A percentile compares a stretch with the other conserved stretches of the same genome.
Evolutionary conservation across 345 rosid genomes (phyloP).

Genomic region (Dipteronia dyeriana): DNA sequence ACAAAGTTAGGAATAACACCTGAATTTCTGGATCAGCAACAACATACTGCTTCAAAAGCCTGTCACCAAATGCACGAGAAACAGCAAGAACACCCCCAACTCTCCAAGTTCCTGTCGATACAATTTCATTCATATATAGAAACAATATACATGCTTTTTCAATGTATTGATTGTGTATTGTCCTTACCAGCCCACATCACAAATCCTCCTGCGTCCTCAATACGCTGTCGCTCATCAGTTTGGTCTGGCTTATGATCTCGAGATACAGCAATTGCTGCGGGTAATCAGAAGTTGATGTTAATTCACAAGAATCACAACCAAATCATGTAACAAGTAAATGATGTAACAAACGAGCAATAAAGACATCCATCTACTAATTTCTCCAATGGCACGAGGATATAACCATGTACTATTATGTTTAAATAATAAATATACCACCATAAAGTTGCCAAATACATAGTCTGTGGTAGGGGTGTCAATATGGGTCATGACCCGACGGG

Average conservation of each 20-base stretch:
- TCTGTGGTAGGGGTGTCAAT: too few relatives aligned
- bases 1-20: slow-evolving; percentile 36
- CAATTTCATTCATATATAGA: slow-evolving; percentile 13
- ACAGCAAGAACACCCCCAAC: slow-evolving; percentile 99
- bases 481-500: too few relatives aligned
- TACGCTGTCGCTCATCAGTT: slow-evolving; percentile 94
- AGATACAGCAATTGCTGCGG: slow-evolving; percentile 90
- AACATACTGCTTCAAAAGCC: slow-evolving; percentile 95
- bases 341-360: neutral
- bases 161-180: slow-evolving; percentile 1
- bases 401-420: neutral
- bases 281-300: slow-evolving; percentile 12
- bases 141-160: neutral
- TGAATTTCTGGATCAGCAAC: slow-evolving; percentile 99
- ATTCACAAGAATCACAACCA: neutral
- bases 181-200: slow-evolving; percentile 98
- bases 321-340: neutral
- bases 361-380: neutral
- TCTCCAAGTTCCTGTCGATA: slow-evolving; percentile 88
- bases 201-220: slow-evolving; percentile 99
- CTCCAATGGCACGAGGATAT: neutral
- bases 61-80: slow-evolving; percentile 99
- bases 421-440: neutral
- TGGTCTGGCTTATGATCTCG: slow-evolving; percentile 99
- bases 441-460: neutral